A percentile compares a stretch with the other conserved stretches of the same genome.
phyloP scores from a whole-genome alignment of 352 stramenopile genomes.

The Sclerospora graminicola region DNA sequence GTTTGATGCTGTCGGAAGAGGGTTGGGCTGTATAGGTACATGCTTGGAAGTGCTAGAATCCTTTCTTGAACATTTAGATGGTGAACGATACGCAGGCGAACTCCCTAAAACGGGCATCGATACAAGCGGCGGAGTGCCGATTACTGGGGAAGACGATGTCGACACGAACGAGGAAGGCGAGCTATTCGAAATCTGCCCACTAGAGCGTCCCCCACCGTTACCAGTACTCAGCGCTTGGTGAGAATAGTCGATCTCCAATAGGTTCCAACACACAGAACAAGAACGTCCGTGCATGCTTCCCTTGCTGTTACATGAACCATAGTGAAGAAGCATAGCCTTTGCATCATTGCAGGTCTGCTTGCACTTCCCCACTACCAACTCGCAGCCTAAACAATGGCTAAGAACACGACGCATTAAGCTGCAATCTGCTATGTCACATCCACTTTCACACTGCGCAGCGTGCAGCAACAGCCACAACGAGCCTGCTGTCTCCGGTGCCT shows the following conservation, averaged over 20 bases:
- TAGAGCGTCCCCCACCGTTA: constrained; percentile 8
- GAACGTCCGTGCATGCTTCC: constrained; percentile 29
- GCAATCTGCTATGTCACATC: constrained; percentile 45
- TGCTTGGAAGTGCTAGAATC: constrained; percentile 26
- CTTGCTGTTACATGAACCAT: constrained; percentile 41
- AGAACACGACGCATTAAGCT: constrained; percentile 63
- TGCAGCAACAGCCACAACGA: constrained; percentile 68
- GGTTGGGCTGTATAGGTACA: constrained; percentile 70
- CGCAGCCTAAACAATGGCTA: constrained; percentile 50
- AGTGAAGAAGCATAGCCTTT: constrained; percentile 68
- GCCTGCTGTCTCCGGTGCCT: constrained; percentile 46
- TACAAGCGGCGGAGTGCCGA: constrained; percentile 12
- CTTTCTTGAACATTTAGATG: constrained; percentile 11
- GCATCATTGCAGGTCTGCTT: constrained; percentile 63
- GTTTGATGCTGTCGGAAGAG: constrained; percentile 60
- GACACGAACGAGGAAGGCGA: constrained; percentile 13
- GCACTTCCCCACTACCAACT: constrained; percentile 48
- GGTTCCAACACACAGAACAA: constrained; percentile 49
- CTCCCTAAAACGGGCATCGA: constrained; percentile 8
- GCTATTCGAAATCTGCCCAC: constrained; percentile 9
- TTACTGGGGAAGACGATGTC: constrained; percentile 13
- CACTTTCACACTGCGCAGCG: constrained; percentile 30
- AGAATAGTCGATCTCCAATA: constrained; percentile 57
- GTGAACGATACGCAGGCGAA: constrained; percentile 15
- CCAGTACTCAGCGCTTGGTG: constrained; percentile 38